phyloP scores from a whole-genome alignment of 805 yeast genomes.

The Kazachstania martiniae region DNA sequence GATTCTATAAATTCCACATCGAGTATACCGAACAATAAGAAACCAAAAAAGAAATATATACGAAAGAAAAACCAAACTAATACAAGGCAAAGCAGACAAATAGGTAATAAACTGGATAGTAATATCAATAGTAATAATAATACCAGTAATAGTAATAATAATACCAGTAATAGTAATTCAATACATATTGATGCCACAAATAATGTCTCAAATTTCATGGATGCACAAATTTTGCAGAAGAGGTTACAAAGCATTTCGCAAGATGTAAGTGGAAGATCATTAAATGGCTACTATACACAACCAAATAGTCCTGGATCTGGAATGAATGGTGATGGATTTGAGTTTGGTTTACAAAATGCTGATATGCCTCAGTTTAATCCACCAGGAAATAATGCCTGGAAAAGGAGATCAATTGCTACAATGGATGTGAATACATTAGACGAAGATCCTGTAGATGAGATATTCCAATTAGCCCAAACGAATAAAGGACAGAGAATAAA shows the following conservation, averaged over 20 bases:
- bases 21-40: background rate
- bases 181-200: background rate
- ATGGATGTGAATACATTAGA: slow-evolving; percentile 23
- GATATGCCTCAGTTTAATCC: background rate
- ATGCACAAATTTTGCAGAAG: slow-evolving; percentile 11
- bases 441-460: slow-evolving; percentile 25
- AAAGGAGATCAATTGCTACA: slow-evolving; percentile 21
- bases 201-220: too few species aligned
- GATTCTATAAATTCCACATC: slow-evolving; percentile 1
- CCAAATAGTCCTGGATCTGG: slow-evolving; percentile 23
- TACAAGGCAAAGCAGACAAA: background rate
- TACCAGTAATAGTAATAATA: background rate
- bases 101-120: background rate
- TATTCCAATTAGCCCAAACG: slow-evolving; percentile 18
- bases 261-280: slow-evolving; percentile 17
- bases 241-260: slow-evolving; percentile 20
- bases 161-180: background rate
- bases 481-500: slow-evolving; percentile 10
- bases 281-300: slow-evolving; percentile 25
- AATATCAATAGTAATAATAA: slow-evolving; percentile 1
- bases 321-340: slow-evolving; percentile 3
- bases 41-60: background rate
- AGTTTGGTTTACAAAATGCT: slow-evolving; percentile 3
- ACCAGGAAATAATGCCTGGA: slow-evolving; percentile 4
- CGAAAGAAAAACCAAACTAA: background rate